Conservation (phyloP, 2,329 filamentous ascomycete species). For the Dryadomyces quercivorus region DNA sequence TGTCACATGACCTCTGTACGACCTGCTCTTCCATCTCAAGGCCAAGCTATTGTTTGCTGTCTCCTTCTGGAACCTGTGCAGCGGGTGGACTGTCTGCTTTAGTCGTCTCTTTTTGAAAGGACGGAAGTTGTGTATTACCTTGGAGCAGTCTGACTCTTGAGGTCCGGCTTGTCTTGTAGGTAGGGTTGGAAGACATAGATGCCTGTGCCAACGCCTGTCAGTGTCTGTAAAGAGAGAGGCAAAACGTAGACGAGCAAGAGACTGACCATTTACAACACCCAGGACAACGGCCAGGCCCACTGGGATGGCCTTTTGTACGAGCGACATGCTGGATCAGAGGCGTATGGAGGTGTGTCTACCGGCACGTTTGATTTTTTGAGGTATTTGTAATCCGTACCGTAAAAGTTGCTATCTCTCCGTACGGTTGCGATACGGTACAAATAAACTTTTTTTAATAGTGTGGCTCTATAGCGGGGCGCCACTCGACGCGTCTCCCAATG, state of each 20-base stretch:
- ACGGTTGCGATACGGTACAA: too few relatives aligned
- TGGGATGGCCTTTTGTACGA: conserved; percentile 8
- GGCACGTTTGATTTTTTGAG: too few relatives aligned
- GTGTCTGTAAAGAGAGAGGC: background rate
- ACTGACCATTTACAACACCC: conserved; percentile 20
- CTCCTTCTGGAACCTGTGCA: too few relatives aligned
- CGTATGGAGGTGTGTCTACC: too few relatives aligned
- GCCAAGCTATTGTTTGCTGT: too few relatives aligned
- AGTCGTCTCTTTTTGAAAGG: too few relatives aligned
- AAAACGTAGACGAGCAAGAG: background rate
- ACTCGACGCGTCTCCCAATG: background rate
- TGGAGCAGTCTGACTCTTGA: background rate
- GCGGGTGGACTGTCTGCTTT: too few relatives aligned
- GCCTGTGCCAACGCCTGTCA: background rate
- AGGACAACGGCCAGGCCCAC: conserved; percentile 18
- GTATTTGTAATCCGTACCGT: too few relatives aligned
- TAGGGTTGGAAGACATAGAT: conserved; percentile 12
- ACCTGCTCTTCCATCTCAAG: too few relatives aligned
- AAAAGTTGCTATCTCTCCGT: too few relatives aligned
- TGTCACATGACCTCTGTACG: too few relatives aligned
- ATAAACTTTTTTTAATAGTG: background rate
- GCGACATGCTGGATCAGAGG: conserved; percentile 5
- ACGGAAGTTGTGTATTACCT: background rate
- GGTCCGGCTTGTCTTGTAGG: conserved; percentile 2
- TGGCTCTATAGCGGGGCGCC: background rate